Conservation (phyloP, 352 stramenopile genomes). For the Globisporangium splendens region DNA sequence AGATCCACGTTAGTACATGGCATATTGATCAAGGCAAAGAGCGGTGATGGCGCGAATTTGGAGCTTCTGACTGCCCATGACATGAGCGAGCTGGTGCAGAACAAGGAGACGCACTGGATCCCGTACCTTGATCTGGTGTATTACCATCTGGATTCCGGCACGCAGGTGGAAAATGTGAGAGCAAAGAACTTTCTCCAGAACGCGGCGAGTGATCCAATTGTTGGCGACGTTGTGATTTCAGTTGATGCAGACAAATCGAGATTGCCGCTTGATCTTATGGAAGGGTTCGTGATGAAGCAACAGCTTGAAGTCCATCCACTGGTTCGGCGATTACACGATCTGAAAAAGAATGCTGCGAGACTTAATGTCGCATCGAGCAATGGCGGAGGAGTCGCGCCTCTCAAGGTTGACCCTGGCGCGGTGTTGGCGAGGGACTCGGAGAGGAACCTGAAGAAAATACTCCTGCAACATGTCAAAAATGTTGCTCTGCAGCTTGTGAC, state of each 20-base stretch:
- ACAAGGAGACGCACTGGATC: constrained; percentile 39
- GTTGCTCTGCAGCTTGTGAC: constrained; percentile 57
- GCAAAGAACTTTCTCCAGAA: constrained; percentile 54
- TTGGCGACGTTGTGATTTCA: constrained; percentile 61
- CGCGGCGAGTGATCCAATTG: constrained; percentile 16
- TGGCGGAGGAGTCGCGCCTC: background rate
- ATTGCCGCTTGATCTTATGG: constrained; percentile 54
- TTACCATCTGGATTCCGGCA: constrained; percentile 35
- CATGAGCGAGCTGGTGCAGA: constrained; percentile 42
- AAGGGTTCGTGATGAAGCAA: constrained; percentile 65
- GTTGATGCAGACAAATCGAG: constrained; percentile 46
- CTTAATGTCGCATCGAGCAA: constrained; percentile 14
- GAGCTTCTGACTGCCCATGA: constrained; percentile 50
- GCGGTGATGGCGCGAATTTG: constrained; percentile 17
- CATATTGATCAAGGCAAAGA: constrained; percentile 40
- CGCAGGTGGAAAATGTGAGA: constrained; percentile 33
- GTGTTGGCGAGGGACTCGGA: constrained; percentile 42
- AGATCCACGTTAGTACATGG: constrained; percentile 61
- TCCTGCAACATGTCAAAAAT: constrained; percentile 53
- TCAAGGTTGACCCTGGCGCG: constrained; percentile 22
- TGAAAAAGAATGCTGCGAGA: constrained; percentile 52
- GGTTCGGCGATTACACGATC: constrained; percentile 49
- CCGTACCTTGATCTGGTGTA: constrained; percentile 65
- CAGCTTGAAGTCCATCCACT: constrained; percentile 63
- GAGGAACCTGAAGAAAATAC: constrained; percentile 44